Conservation (phyloP, 805 yeast species). For the Yamadazyma akitaensis region DNA sequence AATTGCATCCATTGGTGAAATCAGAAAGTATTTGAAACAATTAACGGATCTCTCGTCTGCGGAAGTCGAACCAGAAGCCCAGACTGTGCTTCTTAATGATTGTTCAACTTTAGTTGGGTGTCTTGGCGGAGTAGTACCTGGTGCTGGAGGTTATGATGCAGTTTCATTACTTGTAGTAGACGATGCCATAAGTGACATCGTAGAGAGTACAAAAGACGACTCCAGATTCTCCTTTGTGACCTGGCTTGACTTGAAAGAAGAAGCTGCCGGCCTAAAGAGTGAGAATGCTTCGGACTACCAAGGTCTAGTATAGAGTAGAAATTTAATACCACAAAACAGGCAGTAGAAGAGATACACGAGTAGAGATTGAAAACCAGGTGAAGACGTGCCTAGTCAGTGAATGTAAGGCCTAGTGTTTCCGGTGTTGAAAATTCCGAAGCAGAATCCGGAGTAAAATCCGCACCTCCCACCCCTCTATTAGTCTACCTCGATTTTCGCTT, state of each 20-base stretch:
- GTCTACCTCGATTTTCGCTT: too few species aligned
- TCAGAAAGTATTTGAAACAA: conserved; percentile 55
- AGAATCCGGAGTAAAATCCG: too few species aligned
- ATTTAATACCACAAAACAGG: too few species aligned
- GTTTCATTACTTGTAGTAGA: conserved; percentile 66
- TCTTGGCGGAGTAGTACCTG: conserved; percentile 95
- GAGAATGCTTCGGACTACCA: conserved; percentile 40
- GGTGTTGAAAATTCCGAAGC: too few species aligned
- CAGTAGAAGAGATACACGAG: too few species aligned
- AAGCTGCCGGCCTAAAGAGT: conserved; percentile 52
- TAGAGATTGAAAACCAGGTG: too few species aligned
- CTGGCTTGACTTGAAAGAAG: conserved; percentile 69
- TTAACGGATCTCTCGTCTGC: conserved; percentile 72
- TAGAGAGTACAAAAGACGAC: conserved; percentile 17
- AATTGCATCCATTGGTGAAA: conserved; percentile 39
- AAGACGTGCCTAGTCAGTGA: too few species aligned
- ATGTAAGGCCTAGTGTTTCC: too few species aligned
- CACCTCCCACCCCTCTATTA: too few species aligned
- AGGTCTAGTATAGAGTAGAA: conserved; percentile 2
- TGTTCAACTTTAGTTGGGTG: conserved; percentile 59
- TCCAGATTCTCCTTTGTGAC: conserved; percentile 44
- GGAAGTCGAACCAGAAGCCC: conserved; percentile 81
- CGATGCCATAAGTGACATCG: conserved; percentile 31
- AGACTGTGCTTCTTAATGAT: conserved; percentile 64
- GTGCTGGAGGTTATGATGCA: conserved; percentile 98